Evolutionary conservation across 2,329 filamentous ascomycete species (phyloP), one percentile per base, ranked within the genome.

Genomic region (Talaromyces pinophilus): DNA sequence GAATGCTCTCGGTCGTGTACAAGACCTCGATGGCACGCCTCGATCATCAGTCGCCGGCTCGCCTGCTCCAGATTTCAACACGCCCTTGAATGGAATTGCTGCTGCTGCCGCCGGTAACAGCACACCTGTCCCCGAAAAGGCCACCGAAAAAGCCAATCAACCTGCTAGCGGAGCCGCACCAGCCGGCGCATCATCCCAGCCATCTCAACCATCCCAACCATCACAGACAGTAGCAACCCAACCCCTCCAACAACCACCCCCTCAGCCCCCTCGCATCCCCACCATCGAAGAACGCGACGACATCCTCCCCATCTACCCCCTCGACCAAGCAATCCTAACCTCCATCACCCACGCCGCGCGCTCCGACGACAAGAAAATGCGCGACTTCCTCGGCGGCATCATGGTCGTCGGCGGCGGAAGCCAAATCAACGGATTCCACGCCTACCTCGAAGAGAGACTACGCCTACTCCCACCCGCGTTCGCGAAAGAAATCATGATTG

Each of bases 301-400:
- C 48, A 89, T 95, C 40, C 85, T 97, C 3, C 93, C 95, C 0
- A 80, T 93, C 13, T 91, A 92, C 66, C 89, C 94, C 0, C 87
- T 99, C 30, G 94, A 98, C 76, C 86, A 90, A 68, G 94, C 95
- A 5, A 96, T 99, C 72, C 85, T 97, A 67, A 93, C 91, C 17
- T 93, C 90, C 59, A 96, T 98, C 73, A 86, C 91, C 59, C 91
- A 97, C 77, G 95, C 92, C 7, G 90, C 92, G 62, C 90, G 90
- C 69, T 90, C 90, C 65, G 94, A 98, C 75, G 93, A 98, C 70
- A 94, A 95, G 81, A 96, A 96, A 79, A 88, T 94, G 69, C 90
- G 92, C 63, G 95, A 99, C 75, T 91, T 97, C 74, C 85, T 96
- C 38, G 91, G 92, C 44, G 91, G 91, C 57, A 94, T 97, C 80